Evolutionary conservation across 2,329 filamentous ascomycete genomes (phyloP).

Genomic region (Botryosphaeria dothidea): DNA sequence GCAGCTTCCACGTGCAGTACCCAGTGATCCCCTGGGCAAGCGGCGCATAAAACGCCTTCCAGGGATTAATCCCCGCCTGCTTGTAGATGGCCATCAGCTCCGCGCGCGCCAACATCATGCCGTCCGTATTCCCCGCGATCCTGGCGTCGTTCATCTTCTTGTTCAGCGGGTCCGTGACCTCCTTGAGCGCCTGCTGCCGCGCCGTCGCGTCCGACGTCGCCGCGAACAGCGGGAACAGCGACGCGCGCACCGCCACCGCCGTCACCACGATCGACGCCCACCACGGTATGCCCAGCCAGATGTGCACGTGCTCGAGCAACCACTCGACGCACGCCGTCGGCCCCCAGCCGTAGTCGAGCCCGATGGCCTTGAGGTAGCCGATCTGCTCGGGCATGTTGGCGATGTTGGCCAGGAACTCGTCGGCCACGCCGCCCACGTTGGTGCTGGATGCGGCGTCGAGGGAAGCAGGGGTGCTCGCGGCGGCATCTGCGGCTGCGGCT

Average conservation of each 20-base stretch:
- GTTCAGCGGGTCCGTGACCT: slow-evolving; percentile 57
- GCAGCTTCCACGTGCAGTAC: slow-evolving; percentile 76
- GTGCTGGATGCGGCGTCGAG: slow-evolving; percentile 8
- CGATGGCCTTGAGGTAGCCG: slow-evolving; percentile 79
- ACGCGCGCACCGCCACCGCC: slow-evolving; percentile 64
- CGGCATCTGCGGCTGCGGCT: slow-evolving; percentile 10
- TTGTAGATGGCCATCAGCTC: slow-evolving; percentile 54
- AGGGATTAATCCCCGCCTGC: slow-evolving; percentile 56
- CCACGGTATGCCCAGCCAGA: slow-evolving; percentile 77
- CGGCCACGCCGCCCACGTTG: slow-evolving; percentile 1
- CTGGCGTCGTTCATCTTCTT: slow-evolving; percentile 53
- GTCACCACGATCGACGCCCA: slow-evolving; percentile 71
- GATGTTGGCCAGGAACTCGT: slow-evolving; percentile 31
- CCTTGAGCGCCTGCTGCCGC: slow-evolving; percentile 62
- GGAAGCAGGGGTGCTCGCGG: not conserved
- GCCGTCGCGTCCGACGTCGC: slow-evolving; percentile 63
- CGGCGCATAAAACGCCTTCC: slow-evolving; percentile 55
- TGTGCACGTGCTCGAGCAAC: slow-evolving; percentile 78
- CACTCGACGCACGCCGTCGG: slow-evolving; percentile 73
- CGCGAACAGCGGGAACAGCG: slow-evolving; percentile 67
- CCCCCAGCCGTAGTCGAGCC: slow-evolving; percentile 85
- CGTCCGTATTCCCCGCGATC: slow-evolving; percentile 46
- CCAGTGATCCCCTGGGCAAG: slow-evolving; percentile 68
- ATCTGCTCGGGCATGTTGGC: slow-evolving; percentile 70
- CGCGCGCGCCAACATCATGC: slow-evolving; percentile 42